phyloP scores from a whole-genome alignment of 2,329 filamentous ascomycete genomes.

The Aciculosporium take region DNA sequence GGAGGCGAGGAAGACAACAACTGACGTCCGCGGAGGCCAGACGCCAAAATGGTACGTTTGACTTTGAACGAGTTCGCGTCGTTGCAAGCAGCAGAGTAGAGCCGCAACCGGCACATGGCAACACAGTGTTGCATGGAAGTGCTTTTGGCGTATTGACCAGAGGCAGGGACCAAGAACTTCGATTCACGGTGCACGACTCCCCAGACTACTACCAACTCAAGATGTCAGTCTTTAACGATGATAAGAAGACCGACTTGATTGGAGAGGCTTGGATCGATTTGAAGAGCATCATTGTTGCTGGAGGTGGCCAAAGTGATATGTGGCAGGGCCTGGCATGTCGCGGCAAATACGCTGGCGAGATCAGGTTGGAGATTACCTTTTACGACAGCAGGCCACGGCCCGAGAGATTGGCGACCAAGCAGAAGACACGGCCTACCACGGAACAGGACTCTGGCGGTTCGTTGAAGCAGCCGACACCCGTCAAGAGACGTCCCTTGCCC shows the following conservation, averaged over 20 bases:
- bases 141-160: slow-evolving; percentile 6
- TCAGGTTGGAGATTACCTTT: slow-evolving; percentile 89
- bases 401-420: slow-evolving; percentile 51
- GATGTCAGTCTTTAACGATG: slow-evolving; percentile 92
- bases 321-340: slow-evolving; percentile 83
- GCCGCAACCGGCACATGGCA: neutral
- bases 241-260: slow-evolving; percentile 94
- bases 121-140: neutral
- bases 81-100: neutral
- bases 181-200: slow-evolving; percentile 91
- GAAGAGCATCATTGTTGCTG: slow-evolving; percentile 62
- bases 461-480: slow-evolving; percentile 39
- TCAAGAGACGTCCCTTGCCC: slow-evolving; percentile 75
- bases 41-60: slow-evolving; percentile 73
- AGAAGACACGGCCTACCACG: slow-evolving; percentile 26
- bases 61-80: neutral
- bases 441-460: slow-evolving; percentile 23
- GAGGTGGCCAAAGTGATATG: slow-evolving; percentile 84
- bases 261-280: slow-evolving; percentile 87
- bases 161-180: slow-evolving; percentile 86
- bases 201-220: slow-evolving; percentile 94
- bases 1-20: slow-evolving; percentile 92
- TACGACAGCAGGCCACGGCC: slow-evolving; percentile 79
- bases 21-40: slow-evolving; percentile 85
- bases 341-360: slow-evolving; percentile 90